Conservation (phyloP, 2,329 filamentous ascomycete species). For the Arthroderma sp. region DNA sequence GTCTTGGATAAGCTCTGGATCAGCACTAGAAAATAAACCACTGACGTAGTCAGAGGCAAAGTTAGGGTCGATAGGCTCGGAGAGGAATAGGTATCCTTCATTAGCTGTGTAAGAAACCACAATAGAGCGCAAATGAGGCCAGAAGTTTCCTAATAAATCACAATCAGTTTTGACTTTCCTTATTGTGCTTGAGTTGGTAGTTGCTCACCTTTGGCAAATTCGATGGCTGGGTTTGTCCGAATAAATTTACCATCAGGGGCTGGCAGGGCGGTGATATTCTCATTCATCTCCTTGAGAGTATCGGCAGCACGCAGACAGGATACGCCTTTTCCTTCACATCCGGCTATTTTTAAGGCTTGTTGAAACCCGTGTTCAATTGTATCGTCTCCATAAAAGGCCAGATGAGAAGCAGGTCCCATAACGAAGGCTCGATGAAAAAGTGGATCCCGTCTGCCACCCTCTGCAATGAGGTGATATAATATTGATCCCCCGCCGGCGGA, state of each 20-base stretch:
- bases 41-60: too few species aligned
- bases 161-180: too few species aligned
- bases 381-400: slow-evolving; percentile 13
- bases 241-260: background rate
- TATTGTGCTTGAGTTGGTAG: too few species aligned
- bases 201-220: too few species aligned
- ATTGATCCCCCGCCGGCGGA: slow-evolving; percentile 40
- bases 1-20: too few species aligned
- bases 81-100: slow-evolving; percentile 12
- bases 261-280: background rate
- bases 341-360: background rate
- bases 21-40: too few species aligned
- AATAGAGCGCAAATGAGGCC: slow-evolving; percentile 19
- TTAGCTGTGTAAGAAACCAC: slow-evolving; percentile 23
- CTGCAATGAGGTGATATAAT: slow-evolving; percentile 37
- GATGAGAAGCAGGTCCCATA: slow-evolving; percentile 19
- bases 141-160: slow-evolving; percentile 17
- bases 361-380: background rate
- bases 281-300: background rate
- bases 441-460: slow-evolving; percentile 32
- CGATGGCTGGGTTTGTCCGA: background rate
- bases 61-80: too few species aligned
- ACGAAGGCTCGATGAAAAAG: slow-evolving; percentile 28
- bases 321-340: background rate
- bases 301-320: background rate